These are phyloP conservation scores for Phaffia tasmanica DNA, from an alignment of 768 basidiomycete species.

Conservation along the genomic window DNA sequence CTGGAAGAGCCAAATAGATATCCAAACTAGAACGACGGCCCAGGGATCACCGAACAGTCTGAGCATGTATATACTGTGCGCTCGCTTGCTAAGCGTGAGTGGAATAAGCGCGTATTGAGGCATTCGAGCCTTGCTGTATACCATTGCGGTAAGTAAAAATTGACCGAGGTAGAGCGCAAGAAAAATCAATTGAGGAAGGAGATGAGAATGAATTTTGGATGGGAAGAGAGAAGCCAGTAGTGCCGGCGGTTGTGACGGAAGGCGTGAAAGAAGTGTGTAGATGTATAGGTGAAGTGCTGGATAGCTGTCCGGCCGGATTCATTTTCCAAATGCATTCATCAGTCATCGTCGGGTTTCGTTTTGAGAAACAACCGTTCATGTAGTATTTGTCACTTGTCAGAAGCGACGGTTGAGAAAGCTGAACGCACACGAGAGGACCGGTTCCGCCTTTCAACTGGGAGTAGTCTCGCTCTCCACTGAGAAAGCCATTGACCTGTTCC, in stretches of 20 bases:
- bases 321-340: constrained; percentile 2
- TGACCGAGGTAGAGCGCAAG: constrained; percentile 59
- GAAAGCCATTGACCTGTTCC: constrained; percentile 66
- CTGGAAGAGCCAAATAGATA: constrained; percentile 52
- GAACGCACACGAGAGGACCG: constrained; percentile 72
- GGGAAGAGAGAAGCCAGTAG: constrained; percentile 52
- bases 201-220: constrained; percentile 47
- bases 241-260: constrained; percentile 44
- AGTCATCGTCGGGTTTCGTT: background rate
- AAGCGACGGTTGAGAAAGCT: constrained; percentile 8
- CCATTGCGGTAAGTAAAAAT: constrained; percentile 52
- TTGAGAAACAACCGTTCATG: no score
- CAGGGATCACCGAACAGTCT: constrained; percentile 94
- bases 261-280: constrained; percentile 55
- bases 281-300: constrained; percentile 86
- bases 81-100: constrained; percentile 76
- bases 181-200: constrained; percentile 49
- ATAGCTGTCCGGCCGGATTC: constrained; percentile 50
- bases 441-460: constrained; percentile 72
- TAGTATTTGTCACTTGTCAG: no score
- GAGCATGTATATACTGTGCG: constrained; percentile 85
- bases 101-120: constrained; percentile 39
- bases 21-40: constrained; percentile 55
- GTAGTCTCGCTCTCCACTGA: constrained; percentile 75
- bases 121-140: constrained; percentile 45